phyloP scores from a whole-genome alignment of 2,329 filamentous ascomycete species.

The Aschersonia sp. region DNA sequence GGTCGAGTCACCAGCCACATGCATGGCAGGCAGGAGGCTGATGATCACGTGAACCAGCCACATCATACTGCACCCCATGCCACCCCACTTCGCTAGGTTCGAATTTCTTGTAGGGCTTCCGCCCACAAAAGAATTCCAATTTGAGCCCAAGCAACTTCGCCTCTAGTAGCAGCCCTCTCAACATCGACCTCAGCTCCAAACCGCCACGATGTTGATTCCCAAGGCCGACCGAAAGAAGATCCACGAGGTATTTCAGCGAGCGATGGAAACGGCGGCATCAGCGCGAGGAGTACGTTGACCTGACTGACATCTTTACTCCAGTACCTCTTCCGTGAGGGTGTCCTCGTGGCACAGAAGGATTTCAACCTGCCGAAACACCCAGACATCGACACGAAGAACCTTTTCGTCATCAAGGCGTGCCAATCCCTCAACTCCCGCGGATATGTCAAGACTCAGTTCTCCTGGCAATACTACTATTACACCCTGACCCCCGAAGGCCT shows the following conservation, averaged over 20 bases:
- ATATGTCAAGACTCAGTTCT: constrained; percentile 99
- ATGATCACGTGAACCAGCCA: constrained; percentile 17
- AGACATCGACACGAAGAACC: constrained; percentile 99
- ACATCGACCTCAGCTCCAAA: constrained; percentile 35
- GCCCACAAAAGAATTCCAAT: constrained; percentile 32
- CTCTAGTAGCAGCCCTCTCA: constrained; percentile 26
- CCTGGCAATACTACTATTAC: constrained; percentile 99
- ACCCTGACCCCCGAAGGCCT: constrained; percentile 98
- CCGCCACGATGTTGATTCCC: constrained; percentile 85
- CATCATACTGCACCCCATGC: constrained; percentile 10
- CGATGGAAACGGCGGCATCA: neutral
- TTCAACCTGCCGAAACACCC: constrained; percentile 95
- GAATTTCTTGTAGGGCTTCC: constrained; percentile 25
- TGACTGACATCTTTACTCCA: constrained; percentile 21
- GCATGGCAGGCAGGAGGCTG: no score
- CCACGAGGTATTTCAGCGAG: constrained; percentile 49
- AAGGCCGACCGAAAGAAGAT: constrained; percentile 99
- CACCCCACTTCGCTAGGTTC: constrained; percentile 19
- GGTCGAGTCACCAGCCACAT: neutral
- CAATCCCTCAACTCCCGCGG: constrained; percentile 97
- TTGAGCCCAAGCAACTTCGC: constrained; percentile 21
- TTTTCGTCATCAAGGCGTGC: constrained; percentile 96
- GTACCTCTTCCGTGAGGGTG: constrained; percentile 92
- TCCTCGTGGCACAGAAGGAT: constrained; percentile 98
- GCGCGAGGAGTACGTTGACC: neutral